Conservation (phyloP, 2,329 filamentous ascomycete genomes). For the Ophiostoma australiae region DNA sequence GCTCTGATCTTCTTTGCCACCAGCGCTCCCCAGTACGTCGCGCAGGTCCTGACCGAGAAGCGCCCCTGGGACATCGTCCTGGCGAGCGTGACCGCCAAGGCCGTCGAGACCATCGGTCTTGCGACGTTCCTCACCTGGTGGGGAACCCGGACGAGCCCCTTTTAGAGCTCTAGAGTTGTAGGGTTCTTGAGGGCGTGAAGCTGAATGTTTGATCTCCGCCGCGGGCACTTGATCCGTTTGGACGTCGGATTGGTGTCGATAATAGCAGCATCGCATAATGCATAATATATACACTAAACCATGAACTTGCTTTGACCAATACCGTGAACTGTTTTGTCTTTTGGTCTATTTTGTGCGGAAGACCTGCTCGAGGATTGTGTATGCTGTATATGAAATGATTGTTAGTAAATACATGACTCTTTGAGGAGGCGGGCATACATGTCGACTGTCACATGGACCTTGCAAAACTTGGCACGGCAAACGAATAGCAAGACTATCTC, state of each 20-base stretch:
- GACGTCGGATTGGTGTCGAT: not conserved
- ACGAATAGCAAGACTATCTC: not conserved
- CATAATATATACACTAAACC: conserved; percentile 8
- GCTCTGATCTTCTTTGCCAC: conserved; percentile 86
- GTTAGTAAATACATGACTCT: too few relatives aligned
- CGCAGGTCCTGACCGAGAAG: conserved; percentile 85
- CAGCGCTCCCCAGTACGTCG: conserved; percentile 82
- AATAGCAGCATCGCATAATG: conserved; percentile 12
- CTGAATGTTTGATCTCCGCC: not conserved
- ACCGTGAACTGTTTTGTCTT: not conserved
- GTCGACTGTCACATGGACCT: not conserved
- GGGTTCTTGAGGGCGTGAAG: conserved; percentile 50
- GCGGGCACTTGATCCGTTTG: conserved; percentile 41
- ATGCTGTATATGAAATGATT: too few relatives aligned
- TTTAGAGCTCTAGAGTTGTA: conserved; percentile 45
- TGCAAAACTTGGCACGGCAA: not conserved
- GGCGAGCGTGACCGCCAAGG: conserved; percentile 74
- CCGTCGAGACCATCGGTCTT: conserved; percentile 89
- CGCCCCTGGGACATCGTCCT: conserved; percentile 85
- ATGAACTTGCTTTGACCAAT: not conserved
- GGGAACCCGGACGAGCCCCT: conserved; percentile 91
- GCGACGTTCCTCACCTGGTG: conserved; percentile 94
- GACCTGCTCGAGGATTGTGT: too few relatives aligned
- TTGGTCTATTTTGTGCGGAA: too few relatives aligned
- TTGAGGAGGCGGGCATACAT: too few relatives aligned